Percentiles rank a stretch among this genome's conserved stretches.
Conservation (phyloP, 257 asterid species). For the Solanum chilense region DNA sequence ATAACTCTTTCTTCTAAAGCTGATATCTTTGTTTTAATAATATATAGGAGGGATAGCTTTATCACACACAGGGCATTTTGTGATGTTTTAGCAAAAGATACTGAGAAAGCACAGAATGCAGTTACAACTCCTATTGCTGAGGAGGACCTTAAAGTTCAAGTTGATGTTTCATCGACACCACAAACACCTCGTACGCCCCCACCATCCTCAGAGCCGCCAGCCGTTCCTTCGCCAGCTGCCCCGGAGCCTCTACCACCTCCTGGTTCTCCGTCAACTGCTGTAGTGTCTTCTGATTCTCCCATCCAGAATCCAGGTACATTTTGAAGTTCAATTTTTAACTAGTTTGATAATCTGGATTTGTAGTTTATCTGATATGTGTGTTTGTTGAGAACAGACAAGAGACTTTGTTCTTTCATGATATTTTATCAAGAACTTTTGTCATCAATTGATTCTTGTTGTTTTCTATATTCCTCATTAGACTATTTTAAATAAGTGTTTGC, state of each 20-base stretch:
- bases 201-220: neutral
- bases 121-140: slow-evolving; percentile 23
- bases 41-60: slow-evolving; percentile 78
- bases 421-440: neutral
- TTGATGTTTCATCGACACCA: slow-evolving; percentile 14
- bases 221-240: neutral
- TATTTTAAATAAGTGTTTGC: neutral
- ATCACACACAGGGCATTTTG: slow-evolving; percentile 85
- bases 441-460: slow-evolving; percentile 20
- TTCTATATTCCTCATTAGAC: slow-evolving; percentile 12
- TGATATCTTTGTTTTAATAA: slow-evolving; percentile 7
- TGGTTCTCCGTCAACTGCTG: slow-evolving; percentile 12
- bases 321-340: neutral
- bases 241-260: slow-evolving; percentile 10
- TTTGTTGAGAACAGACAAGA: neutral
- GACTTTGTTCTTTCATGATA: neutral
- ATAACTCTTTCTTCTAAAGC: neutral
- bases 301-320: slow-evolving; percentile 45
- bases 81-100: slow-evolving; percentile 70
- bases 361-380: slow-evolving; percentile 15
- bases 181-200: slow-evolving; percentile 9
- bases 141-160: slow-evolving; percentile 23
- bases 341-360: slow-evolving; percentile 7
- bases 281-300: slow-evolving; percentile 21
- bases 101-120: slow-evolving; percentile 30